Conservation (phyloP, 352 stramenopile species). For the Globisporangium nagaii region DNA sequence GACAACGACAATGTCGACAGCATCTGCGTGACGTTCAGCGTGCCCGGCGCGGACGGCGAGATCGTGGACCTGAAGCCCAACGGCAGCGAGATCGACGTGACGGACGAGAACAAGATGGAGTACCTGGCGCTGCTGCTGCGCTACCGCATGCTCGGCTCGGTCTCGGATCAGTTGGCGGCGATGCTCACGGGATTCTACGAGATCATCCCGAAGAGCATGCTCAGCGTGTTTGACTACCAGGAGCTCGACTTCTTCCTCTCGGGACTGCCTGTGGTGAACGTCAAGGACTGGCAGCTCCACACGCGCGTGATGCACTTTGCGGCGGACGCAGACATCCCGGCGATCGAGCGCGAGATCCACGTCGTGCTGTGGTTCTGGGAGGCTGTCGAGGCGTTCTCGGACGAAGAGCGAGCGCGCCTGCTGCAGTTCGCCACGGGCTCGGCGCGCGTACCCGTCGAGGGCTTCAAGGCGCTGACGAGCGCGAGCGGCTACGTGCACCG, state of each 20-base stretch:
- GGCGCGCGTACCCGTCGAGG: conserved; percentile 89
- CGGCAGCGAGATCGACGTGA: conserved; percentile 90
- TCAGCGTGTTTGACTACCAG: conserved; percentile 92
- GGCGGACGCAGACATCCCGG: conserved; percentile 38
- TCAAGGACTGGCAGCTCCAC: conserved; percentile 85
- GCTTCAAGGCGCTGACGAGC: conserved; percentile 75
- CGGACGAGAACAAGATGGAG: conserved; percentile 91
- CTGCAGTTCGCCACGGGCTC: conserved; percentile 98
- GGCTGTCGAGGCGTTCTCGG: conserved; percentile 73
- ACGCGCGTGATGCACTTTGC: conserved; percentile 45
- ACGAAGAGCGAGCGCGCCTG: conserved; percentile 93
- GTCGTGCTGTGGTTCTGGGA: conserved; percentile 92
- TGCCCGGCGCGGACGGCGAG: conserved; percentile 59
- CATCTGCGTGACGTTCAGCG: conserved; percentile 73
- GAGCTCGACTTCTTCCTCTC: conserved; percentile 95
- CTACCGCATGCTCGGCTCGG: conserved; percentile 90
- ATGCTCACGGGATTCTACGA: conserved; percentile 91
- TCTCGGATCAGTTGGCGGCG: conserved; percentile 85
- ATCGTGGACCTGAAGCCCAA: conserved; percentile 89
- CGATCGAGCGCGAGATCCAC: conserved; percentile 45
- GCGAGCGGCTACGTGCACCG: conserved; percentile 73
- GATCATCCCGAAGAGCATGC: conserved; percentile 85
- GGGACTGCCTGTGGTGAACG: conserved; percentile 74
- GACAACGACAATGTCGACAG: conserved; percentile 66
- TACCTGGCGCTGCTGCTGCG: conserved; percentile 93